Percentiles rank a stretch among this genome's conserved stretches.
These are phyloP conservation scores for Clitopilus passeckerianus DNA, from an alignment of 768 basidiomycete species.

Conservation along the genomic window DNA sequence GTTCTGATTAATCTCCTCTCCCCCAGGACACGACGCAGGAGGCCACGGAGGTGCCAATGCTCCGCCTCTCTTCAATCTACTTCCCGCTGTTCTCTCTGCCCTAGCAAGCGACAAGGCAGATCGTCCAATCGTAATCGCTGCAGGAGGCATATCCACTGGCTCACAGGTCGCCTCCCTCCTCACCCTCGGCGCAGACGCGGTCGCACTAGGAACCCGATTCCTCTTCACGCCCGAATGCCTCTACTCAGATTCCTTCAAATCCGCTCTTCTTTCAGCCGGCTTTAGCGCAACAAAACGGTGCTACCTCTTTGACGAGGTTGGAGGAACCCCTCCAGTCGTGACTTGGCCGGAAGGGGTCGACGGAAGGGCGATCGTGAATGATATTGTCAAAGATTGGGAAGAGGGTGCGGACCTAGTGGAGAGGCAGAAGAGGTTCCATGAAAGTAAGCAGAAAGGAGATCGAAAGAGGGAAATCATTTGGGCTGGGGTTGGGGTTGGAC, in stretches of 20 bases:
- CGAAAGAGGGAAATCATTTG: conserved; percentile 28
- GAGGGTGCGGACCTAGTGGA: conserved; percentile 23
- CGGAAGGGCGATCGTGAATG: conserved; percentile 36
- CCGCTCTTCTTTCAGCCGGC: conserved; percentile 26
- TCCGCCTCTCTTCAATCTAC: conserved; percentile 31
- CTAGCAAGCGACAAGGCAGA: conserved; percentile 9
- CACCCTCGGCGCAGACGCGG: conserved; percentile 38
- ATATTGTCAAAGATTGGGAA: conserved; percentile 21
- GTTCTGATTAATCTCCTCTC: not conserved
- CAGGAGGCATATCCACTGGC: conserved; percentile 44
- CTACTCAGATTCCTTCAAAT: conserved; percentile 32
- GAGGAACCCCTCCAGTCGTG: conserved; percentile 18
- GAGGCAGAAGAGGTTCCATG: conserved; percentile 17
- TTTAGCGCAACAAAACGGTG: conserved; percentile 30
- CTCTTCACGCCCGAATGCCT: conserved; percentile 38
- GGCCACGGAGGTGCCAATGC: conserved; percentile 38
- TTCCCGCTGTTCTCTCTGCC: conserved; percentile 27
- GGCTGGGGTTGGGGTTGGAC: conserved; percentile 36
- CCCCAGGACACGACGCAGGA: conserved; percentile 42
- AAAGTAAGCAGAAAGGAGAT: conserved; percentile 24
- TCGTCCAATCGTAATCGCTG: conserved; percentile 35
- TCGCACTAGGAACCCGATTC: conserved; percentile 44
- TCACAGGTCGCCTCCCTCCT: conserved; percentile 36
- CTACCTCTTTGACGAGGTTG: conserved; percentile 30
- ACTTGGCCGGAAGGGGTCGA: conserved; percentile 37